Evolutionary conservation across 192 early-diverging fungal genomes (phyloP).

Genomic region (Coemansia sp.): DNA sequence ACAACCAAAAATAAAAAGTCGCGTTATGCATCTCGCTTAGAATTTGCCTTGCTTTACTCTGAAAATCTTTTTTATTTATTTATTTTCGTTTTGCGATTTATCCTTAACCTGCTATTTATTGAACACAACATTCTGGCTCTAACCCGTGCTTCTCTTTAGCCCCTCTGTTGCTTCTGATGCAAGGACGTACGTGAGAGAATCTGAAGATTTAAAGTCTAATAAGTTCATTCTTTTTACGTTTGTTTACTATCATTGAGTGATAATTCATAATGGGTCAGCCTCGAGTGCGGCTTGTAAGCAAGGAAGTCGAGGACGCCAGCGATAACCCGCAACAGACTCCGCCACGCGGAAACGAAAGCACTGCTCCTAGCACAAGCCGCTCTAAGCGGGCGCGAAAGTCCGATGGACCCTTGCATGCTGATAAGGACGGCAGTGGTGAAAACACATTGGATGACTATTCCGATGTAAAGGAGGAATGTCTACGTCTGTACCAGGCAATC

Average conservation of each 20-base stretch:
- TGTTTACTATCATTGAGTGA: background rate
- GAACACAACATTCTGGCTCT: too few species aligned
- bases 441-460: conserved; percentile 1
- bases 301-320: conserved; percentile 18
- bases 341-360: conserved; percentile 4
- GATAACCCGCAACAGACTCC: conserved; percentile 22
- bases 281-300: conserved; percentile 46
- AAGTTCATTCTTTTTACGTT: background rate
- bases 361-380: conserved; percentile 15
- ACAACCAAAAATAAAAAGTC: background rate
- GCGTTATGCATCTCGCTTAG: background rate
- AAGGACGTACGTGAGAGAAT: background rate
- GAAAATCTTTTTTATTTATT: conserved; percentile 1
- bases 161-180: background rate
- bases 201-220: background rate
- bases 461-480: conserved; percentile 37
- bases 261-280: conserved; percentile 41
- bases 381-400: conserved; percentile 37
- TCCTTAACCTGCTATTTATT: background rate
- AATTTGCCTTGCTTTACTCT: background rate
- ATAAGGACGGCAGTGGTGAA: conserved; percentile 2
- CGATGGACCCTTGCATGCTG: conserved; percentile 11
- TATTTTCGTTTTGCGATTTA: conserved; percentile 1
- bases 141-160: background rate
- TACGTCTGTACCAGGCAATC: conserved; percentile 42